phyloP scores from a whole-genome alignment of 768 basidiomycete species.

The Lyophyllum semitale region DNA sequence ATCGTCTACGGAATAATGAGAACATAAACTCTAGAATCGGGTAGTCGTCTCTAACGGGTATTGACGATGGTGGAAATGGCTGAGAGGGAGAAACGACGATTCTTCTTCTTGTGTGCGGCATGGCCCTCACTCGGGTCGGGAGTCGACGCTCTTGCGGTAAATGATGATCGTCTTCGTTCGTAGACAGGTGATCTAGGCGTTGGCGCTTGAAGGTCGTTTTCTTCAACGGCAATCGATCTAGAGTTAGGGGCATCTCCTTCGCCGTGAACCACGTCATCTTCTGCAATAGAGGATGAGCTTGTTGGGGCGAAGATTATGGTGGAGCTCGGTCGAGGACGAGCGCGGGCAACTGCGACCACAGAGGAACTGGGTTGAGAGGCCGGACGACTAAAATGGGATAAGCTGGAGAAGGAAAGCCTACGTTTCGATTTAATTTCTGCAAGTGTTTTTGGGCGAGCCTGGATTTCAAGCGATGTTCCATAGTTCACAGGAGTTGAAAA shows the following conservation, averaged over 20 bases:
- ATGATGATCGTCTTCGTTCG: not conserved
- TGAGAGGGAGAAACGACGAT: slow-evolving; percentile 33
- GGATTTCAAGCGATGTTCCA: slow-evolving; percentile 3
- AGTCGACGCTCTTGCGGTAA: not conserved
- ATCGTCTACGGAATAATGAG: not conserved
- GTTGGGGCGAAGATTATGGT: slow-evolving; percentile 3
- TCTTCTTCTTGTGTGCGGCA: slow-evolving; percentile 17
- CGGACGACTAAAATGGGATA: slow-evolving; percentile 21
- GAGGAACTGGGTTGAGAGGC: slow-evolving; percentile 16
- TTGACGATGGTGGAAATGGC: slow-evolving; percentile 26
- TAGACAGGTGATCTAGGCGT: not conserved
- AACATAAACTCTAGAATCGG: not conserved
- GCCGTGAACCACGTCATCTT: not conserved
- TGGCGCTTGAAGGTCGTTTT: not conserved
- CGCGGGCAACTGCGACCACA: slow-evolving; percentile 11
- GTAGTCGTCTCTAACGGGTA: not conserved
- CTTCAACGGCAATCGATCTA: not conserved
- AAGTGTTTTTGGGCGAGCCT: slow-evolving; percentile 29
- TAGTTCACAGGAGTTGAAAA: not conserved
- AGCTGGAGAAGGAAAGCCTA: slow-evolving; percentile 34
- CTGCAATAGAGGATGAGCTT: slow-evolving; percentile 1
- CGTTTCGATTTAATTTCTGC: slow-evolving; percentile 39
- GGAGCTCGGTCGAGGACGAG: slow-evolving; percentile 8
- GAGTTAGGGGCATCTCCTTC: not conserved
- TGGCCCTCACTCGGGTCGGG: not conserved